A percentile compares a stretch with the other conserved stretches of the same genome.
phyloP scores from a whole-genome alignment of 202 grass and related monocot genomes.

The Musa balbisiana region DNA sequence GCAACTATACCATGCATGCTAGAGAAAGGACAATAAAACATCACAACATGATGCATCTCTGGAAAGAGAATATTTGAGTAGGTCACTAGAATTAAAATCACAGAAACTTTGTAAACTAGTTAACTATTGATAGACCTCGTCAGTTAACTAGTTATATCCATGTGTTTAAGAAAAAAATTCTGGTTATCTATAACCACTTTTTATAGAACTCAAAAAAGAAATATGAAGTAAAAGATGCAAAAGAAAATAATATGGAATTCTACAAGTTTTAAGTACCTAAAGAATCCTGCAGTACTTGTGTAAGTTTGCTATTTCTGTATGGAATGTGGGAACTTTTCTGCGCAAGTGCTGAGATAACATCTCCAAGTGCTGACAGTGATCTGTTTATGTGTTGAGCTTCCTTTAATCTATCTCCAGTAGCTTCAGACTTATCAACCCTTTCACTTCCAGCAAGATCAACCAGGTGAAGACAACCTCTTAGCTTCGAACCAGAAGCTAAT shows the following conservation, averaged over 20 bases:
- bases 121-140: too few relatives aligned
- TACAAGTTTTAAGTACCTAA: conserved; percentile 37
- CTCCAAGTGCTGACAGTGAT: conserved; percentile 71
- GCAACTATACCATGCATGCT: too few relatives aligned
- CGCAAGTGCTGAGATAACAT: conserved; percentile 78
- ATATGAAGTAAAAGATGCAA: background rate
- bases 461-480: conserved; percentile 73
- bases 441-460: conserved; percentile 88
- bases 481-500: conserved; percentile 40
- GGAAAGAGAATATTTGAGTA: too few relatives aligned
- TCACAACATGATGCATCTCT: too few relatives aligned
- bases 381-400: conserved; percentile 79
- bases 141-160: too few relatives aligned
- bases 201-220: background rate
- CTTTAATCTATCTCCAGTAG: conserved; percentile 59
- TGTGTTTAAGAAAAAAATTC: too few relatives aligned
- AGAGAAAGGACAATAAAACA: too few relatives aligned
- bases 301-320: conserved; percentile 85
- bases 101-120: too few relatives aligned
- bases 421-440: conserved; percentile 76
- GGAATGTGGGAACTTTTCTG: conserved; percentile 74
- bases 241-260: background rate
- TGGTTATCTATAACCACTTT: background rate
- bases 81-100: too few relatives aligned
- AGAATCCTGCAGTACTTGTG: conserved; percentile 74